Evolutionary conservation across 2,329 filamentous ascomycete species (phyloP).

Genomic region (Ceratocystis destructans): DNA sequence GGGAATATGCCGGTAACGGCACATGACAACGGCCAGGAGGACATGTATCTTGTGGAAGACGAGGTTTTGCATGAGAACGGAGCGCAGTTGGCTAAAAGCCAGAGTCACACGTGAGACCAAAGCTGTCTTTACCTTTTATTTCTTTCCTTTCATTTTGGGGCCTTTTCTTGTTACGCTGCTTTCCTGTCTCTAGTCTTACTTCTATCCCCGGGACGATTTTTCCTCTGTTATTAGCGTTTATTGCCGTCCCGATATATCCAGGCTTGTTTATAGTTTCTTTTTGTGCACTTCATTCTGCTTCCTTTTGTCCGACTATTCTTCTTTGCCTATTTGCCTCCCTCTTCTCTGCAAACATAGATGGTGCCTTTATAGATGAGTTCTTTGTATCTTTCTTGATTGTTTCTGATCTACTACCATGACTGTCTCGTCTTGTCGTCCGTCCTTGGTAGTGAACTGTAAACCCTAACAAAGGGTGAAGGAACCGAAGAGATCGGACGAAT

Average conservation of each 20-base stretch:
- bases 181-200: background rate
- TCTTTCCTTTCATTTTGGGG: background rate
- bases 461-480: background rate
- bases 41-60: slow-evolving; percentile 18
- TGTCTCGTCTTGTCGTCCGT: background rate
- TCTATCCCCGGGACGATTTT: background rate
- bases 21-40: slow-evolving; percentile 16
- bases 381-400: background rate
- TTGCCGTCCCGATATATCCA: background rate
- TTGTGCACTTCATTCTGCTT: background rate
- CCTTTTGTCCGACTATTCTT: background rate
- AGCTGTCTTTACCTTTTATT: background rate
- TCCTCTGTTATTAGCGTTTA: background rate
- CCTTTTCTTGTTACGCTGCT: background rate
- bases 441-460: background rate
- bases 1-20: slow-evolving; percentile 8
- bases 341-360: background rate
- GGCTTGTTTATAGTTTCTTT: background rate
- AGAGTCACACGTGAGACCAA: background rate
- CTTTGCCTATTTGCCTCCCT: background rate
- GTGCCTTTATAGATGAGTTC: background rate
- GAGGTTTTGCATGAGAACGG: background rate
- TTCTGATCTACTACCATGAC: background rate
- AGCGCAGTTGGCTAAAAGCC: background rate
- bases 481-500: too few species aligned